A percentile compares a stretch with the other conserved stretches of the same genome.
phyloP scores from a whole-genome alignment of 1,284 basidiomycete genomes.

The Coniferiporia sulphurascens region DNA sequence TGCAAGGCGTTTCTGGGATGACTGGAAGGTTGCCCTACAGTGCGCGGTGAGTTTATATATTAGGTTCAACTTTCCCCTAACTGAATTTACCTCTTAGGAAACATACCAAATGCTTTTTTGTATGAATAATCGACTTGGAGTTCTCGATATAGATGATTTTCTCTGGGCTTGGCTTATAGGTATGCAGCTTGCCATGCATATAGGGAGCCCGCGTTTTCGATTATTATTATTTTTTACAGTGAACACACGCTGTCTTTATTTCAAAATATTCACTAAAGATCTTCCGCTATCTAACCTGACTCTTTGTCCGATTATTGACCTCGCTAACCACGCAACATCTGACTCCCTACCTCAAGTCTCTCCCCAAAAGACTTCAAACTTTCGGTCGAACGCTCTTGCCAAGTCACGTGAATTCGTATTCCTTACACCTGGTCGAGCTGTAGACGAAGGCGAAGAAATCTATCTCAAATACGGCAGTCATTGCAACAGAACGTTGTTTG shows the following conservation, averaged over 20 bases:
- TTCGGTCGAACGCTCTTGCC: slow-evolving; percentile 27
- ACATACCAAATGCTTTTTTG: not conserved
- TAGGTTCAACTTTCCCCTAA: not conserved
- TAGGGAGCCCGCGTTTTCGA: not conserved
- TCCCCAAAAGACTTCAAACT: slow-evolving; percentile 25
- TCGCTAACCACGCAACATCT: slow-evolving; percentile 67
- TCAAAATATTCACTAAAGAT: slow-evolving; percentile 52
- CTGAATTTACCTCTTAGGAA: not conserved
- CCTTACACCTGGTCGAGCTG: slow-evolving; percentile 36
- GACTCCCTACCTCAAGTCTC: slow-evolving; percentile 35
- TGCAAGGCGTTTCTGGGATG: slow-evolving; percentile 48
- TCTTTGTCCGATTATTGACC: slow-evolving; percentile 80
- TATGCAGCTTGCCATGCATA: slow-evolving; percentile 25
- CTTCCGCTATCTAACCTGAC: slow-evolving; percentile 71
- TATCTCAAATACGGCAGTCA: slow-evolving; percentile 75
- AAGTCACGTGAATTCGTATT: slow-evolving; percentile 44
- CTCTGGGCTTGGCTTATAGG: slow-evolving; percentile 89
- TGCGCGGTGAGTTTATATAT: slow-evolving; percentile 39
- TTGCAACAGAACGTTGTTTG: slow-evolving; percentile 66
- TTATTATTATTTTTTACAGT: slow-evolving; percentile 40
- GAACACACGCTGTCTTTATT: slow-evolving; percentile 83
- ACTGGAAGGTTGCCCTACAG: slow-evolving; percentile 46
- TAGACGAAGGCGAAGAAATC: slow-evolving; percentile 56
- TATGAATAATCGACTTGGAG: not conserved
- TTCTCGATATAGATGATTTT: slow-evolving; percentile 36